A percentile compares a stretch with the other conserved stretches of the same genome.
Evolutionary conservation across 1,139 yeast species (phyloP).

Genomic region (Arxiozyma bovina): DNA sequence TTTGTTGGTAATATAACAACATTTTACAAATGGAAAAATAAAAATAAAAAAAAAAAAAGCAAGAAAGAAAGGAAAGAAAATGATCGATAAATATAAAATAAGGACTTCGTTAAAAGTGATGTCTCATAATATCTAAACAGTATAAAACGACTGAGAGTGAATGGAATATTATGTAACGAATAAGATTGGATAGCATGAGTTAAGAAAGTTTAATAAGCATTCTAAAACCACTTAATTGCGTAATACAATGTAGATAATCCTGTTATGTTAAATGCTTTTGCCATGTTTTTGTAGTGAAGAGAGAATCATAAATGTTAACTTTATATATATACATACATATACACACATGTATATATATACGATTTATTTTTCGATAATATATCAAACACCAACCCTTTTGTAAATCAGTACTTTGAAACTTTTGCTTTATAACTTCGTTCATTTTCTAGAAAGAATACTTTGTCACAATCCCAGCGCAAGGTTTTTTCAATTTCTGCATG

Average conservation of each 20-base stretch:
- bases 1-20: not conserved
- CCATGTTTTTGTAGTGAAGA: not conserved
- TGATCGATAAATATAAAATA: not conserved
- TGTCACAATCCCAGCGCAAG: constrained; percentile 2
- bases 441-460: too few species aligned
- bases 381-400: too few species aligned
- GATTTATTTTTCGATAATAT: too few species aligned
- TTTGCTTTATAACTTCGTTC: not conserved
- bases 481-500: not conserved
- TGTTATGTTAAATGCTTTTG: not conserved
- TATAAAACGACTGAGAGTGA: not conserved
- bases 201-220: not conserved
- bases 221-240: not conserved
- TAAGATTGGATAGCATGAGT: not conserved
- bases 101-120: not conserved
- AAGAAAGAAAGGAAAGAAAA: too few species aligned
- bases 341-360: too few species aligned
- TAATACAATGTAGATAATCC: not conserved
- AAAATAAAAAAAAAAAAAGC: too few species aligned
- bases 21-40: not conserved
- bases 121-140: too few species aligned
- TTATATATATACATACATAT: too few species aligned
- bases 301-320: too few species aligned
- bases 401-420: not conserved
- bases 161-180: not conserved